Base-by-base conservation (phyloP, 768 basidiomycete genomes). In the Phylloporus scabripes region DNA sequence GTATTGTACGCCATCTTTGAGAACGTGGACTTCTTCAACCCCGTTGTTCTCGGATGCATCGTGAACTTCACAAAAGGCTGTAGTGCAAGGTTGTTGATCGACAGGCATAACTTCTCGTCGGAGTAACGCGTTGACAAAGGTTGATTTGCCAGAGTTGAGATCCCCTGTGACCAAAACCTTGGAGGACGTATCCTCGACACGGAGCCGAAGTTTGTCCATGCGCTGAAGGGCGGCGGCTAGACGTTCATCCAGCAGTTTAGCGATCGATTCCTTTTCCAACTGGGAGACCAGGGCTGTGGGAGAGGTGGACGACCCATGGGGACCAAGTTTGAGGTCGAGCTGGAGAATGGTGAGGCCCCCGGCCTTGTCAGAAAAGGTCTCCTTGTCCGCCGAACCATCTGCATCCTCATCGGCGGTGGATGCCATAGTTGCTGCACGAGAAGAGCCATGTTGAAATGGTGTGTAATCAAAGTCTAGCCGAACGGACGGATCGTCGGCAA, bases 101-200 rank as follows among this genome's bases (percentile, higher is more conserved):
- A 94, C 85, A 7, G 96, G 93, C 87, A 99, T 91, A 38, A 96
- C 83, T 61, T 90, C 82, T 6, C 92, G 79, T 40, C 92, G 77
- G 5, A 99, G 81, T 29, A 99, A 74, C 5, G 95, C 91, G 62
- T 99, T 99, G 64, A 99, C 92, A 64, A 99, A 90, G 0, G 96
- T 98, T 17, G 93, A 96, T 70, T 99, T 99, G 60, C 96, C 96
- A 31, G 96, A 88, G 66, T 99, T 99, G 51, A 99, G 77, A 65
- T 99, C 96, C 52, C 96, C 96, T 20, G 96, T 98, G 50, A 99
- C 92, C 55, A 99, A 82, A 43, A 99, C 92, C 66, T 96, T 92
- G 60, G 92, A 95, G 1, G 91, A 87, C 6, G 84, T 92, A 66
- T 97, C 94, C 64, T 87, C 76, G 12, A 98, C 83, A 34, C 96